These are phyloP conservation scores for Volvox carteri DNA, from an alignment of 163 green algal genomes.

Conservation along the genomic window DNA sequence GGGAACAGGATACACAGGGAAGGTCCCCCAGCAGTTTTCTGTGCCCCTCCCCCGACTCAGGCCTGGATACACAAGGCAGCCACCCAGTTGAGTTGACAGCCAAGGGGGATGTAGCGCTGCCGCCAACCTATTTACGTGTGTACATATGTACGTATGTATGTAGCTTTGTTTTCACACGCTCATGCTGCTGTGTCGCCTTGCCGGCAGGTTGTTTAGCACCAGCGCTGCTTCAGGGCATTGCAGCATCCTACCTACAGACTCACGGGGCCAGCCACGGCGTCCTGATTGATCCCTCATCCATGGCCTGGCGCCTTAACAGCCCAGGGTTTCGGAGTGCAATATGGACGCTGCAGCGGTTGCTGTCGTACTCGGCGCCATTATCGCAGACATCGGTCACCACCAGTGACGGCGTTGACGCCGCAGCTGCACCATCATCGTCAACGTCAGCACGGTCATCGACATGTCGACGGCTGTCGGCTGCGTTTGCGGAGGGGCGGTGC, in stretches of 20 bases:
- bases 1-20: too few species aligned
- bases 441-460: background rate
- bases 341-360: conserved; percentile 48
- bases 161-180: too few species aligned
- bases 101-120: too few species aligned
- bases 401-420: too few species aligned
- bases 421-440: background rate
- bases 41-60: too few species aligned
- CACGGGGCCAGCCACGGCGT: conserved; percentile 8
- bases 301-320: conserved; percentile 22
- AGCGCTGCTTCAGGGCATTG: conserved; percentile 17
- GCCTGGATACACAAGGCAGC: too few species aligned
- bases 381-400: background rate
- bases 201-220: conserved; percentile 34
- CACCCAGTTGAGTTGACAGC: too few species aligned
- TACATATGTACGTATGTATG: too few species aligned
- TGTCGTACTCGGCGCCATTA: background rate
- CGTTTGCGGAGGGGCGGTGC: conserved; percentile 47
- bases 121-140: too few species aligned
- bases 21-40: too few species aligned
- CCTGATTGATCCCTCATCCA: conserved; percentile 6
- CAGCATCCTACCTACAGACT: conserved; percentile 44
- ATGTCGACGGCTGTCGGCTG: conserved; percentile 3
- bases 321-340: background rate
- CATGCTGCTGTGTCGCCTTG: too few species aligned